A percentile compares a stretch with the other conserved stretches of the same genome.
Evolutionary conservation across 371 early-diverging fungal genomes (phyloP).

Genomic region (Parasitella parasitica): DNA sequence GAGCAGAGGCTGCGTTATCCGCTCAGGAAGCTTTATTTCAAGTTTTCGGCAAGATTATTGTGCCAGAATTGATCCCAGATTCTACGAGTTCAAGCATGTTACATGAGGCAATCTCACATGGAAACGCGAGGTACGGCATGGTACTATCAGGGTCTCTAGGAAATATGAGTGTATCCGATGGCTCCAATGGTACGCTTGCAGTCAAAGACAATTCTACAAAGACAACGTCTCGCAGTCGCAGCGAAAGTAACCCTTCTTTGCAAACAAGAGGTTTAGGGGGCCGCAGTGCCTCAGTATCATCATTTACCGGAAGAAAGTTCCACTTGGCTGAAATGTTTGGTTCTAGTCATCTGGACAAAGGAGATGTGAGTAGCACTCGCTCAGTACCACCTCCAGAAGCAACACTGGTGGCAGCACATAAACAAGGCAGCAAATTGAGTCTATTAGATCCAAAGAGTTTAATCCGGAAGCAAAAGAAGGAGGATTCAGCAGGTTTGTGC

Average conservation of each 20-base stretch:
- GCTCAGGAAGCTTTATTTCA: constrained; percentile 60
- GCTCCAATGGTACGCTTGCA: neutral
- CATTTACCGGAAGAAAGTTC: constrained; percentile 21
- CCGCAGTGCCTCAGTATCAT: constrained; percentile 18
- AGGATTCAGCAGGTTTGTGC: neutral
- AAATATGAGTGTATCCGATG: constrained; percentile 15
- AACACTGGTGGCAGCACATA: neutral
- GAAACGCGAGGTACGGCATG: constrained; percentile 21
- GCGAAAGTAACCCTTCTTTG: constrained; percentile 15
- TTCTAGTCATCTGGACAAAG: neutral
- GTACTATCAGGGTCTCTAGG: constrained; percentile 29
- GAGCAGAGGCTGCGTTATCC: constrained; percentile 52
- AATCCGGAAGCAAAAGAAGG: neutral
- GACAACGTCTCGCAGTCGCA: constrained; percentile 10
- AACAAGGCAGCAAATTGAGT: neutral
- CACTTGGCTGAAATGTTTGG: constrained; percentile 25
- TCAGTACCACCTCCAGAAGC: neutral
- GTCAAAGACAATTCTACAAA: neutral
- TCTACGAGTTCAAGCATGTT: constrained; percentile 1
- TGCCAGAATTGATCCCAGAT: constrained; percentile 24
- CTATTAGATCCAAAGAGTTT: constrained; percentile 11
- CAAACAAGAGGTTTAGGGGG: neutral
- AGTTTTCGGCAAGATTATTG: constrained; percentile 60
- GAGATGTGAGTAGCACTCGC: constrained; percentile 5
- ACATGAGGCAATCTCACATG: constrained; percentile 17